A percentile compares a stretch with the other conserved stretches of the same genome.
Evolutionary conservation across 1,284 basidiomycete species (phyloP).

Genomic region (Testicularia cyperi): DNA sequence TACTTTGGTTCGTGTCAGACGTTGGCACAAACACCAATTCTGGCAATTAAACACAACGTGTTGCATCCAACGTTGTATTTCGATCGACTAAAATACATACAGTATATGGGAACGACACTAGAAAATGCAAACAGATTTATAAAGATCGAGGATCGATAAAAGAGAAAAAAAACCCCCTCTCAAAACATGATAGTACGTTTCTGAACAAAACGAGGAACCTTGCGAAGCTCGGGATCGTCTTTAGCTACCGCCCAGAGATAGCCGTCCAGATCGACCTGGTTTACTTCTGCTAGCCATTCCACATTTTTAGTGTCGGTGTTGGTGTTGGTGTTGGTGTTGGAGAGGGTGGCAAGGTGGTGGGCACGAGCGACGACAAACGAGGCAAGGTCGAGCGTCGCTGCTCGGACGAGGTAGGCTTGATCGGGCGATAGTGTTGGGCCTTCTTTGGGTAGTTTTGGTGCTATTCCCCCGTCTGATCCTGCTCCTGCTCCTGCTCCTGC

Average conservation of each 20-base stretch:
- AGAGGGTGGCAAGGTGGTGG: slow-evolving; percentile 13
- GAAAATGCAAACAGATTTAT: too few species aligned
- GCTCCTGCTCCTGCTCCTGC: too few species aligned
- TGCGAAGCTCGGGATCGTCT: slow-evolving; percentile 34
- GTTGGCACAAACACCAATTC: too few species aligned
- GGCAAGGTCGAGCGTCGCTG: slow-evolving; percentile 44
- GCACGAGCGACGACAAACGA: slow-evolving; percentile 30
- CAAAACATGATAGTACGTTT: slow-evolving; percentile 40
- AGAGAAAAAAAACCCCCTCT: too few species aligned
- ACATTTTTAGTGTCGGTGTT: neutral
- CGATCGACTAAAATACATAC: too few species aligned
- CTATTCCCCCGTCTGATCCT: too few species aligned
- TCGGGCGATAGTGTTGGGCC: slow-evolving; percentile 28
- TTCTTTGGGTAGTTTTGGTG: too few species aligned
- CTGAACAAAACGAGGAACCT: slow-evolving; percentile 45
- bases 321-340: neutral
- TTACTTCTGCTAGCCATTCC: slow-evolving; percentile 32
- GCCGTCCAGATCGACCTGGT: slow-evolving; percentile 53
- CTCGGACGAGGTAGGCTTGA: slow-evolving; percentile 50
- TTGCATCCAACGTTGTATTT: too few species aligned
- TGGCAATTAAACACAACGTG: too few species aligned
- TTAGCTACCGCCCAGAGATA: slow-evolving; percentile 56
- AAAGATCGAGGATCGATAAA: too few species aligned
- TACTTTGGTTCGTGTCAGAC: too few species aligned
- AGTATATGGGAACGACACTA: too few species aligned